Evolutionary conservation across 2,329 filamentous ascomycete species (phyloP).

Genomic region (Sordariomycetes sp.): DNA sequence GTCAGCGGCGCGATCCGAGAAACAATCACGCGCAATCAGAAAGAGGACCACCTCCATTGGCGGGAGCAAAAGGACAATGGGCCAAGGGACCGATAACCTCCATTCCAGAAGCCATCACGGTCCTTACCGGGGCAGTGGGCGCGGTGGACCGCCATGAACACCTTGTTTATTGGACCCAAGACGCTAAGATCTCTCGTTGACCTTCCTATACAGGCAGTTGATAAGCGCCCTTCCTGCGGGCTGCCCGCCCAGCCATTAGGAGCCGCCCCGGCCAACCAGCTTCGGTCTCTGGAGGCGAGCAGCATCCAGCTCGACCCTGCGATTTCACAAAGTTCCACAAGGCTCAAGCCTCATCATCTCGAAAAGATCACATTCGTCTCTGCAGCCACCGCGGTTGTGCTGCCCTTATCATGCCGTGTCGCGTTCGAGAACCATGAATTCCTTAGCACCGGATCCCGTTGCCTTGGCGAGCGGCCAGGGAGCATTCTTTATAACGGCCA

Average conservation of each 20-base stretch:
- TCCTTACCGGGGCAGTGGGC: no score
- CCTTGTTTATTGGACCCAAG: no score
- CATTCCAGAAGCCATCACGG: no score
- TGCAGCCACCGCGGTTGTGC: no score
- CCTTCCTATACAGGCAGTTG: constrained; percentile 5
- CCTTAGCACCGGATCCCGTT: not conserved
- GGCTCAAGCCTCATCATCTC: not conserved
- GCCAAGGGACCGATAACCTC: no score
- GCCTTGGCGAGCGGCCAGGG: not conserved
- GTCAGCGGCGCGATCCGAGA: no score
- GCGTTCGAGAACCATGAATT: not conserved
- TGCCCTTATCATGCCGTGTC: not conserved
- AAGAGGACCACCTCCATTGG: no score
- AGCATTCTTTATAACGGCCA: not conserved
- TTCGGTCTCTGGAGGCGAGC: no score
- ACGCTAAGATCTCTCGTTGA: not conserved
- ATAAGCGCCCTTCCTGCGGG: not conserved
- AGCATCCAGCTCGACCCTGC: not conserved
- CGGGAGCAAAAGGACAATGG: no score
- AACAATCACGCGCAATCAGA: no score
- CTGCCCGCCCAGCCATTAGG: not conserved
- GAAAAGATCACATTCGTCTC: not conserved
- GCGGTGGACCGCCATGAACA: no score
- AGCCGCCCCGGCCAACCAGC: no score
- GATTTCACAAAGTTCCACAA: not conserved